Conservation (phyloP, 352 stramenopile genomes). For the Globisporangium echinulatum region DNA sequence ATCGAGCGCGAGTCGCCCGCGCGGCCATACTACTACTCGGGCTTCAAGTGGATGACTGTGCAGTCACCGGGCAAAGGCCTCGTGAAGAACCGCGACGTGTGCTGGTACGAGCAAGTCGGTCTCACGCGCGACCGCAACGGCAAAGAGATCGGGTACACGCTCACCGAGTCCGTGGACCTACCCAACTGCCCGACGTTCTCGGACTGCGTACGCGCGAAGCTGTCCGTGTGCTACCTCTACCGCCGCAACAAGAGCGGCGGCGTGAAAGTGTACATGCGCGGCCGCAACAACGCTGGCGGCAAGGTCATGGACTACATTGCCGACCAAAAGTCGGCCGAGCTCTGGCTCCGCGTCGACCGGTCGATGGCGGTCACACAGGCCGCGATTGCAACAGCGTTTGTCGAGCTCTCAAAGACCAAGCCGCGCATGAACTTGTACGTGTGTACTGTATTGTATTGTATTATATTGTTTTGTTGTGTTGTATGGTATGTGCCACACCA, state of each 20-base stretch:
- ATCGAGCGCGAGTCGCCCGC: conserved; percentile 38
- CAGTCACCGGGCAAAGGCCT: conserved; percentile 58
- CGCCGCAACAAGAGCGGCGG: conserved; percentile 66
- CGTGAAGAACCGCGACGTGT: conserved; percentile 75
- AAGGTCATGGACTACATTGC: conserved; percentile 69
- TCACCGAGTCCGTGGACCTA: conserved; percentile 71
- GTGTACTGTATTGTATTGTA: not conserved
- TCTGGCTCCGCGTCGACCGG: conserved; percentile 63
- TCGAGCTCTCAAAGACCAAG: conserved; percentile 37
- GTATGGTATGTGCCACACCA: not conserved
- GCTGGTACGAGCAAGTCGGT: conserved; percentile 73
- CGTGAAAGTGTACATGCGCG: conserved; percentile 74
- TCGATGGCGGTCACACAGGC: conserved; percentile 44
- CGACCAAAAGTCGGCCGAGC: conserved; percentile 64
- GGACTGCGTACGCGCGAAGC: conserved; percentile 59
- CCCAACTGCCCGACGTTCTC: conserved; percentile 56
- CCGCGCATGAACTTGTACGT: conserved; percentile 13
- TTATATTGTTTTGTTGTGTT: conserved; percentile 9
- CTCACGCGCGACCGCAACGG: conserved; percentile 59
- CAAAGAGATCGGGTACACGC: conserved; percentile 77
- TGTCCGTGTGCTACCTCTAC: conserved; percentile 74
- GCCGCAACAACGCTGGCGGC: conserved; percentile 59
- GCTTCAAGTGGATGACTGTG: conserved; percentile 83
- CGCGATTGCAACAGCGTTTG: conserved; percentile 47
- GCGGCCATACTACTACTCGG: conserved; percentile 65